These are phyloP conservation scores for Pouteria campechiana DNA, from an alignment of 179 eudicot genomes.

Conservation along the genomic window DNA sequence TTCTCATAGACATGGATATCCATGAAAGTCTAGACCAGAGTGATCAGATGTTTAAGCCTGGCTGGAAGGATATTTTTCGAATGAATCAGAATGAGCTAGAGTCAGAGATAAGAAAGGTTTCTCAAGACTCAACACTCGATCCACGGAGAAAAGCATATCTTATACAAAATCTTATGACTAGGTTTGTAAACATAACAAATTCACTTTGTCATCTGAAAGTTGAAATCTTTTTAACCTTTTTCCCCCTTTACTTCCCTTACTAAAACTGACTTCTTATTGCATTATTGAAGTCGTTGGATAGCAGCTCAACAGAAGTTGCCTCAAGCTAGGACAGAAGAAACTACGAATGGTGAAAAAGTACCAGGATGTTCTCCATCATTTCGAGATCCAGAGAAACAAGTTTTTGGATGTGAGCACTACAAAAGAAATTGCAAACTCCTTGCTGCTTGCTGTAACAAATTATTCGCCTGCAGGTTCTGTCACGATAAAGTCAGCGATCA, in stretches of 20 bases:
- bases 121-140: conserved; percentile 86
- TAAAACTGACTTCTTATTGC: conserved; percentile 3
- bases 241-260: neutral
- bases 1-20: conserved; percentile 31
- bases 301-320: conserved; percentile 86
- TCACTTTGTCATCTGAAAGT: neutral
- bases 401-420: conserved; percentile 75
- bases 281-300: conserved; percentile 68
- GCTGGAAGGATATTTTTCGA: conserved; percentile 95
- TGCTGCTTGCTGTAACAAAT: conserved; percentile 78
- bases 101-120: conserved; percentile 90
- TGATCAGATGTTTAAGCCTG: conserved; percentile 89
- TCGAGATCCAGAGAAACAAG: conserved; percentile 49
- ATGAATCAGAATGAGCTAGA: conserved; percentile 98
- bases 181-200: no score
- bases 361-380: conserved; percentile 59
- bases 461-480: conserved; percentile 82
- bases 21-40: conserved; percentile 49
- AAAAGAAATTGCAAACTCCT: conserved; percentile 79
- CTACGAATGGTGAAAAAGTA: conserved; percentile 38
- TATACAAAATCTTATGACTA: conserved; percentile 89
- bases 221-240: neutral
- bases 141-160: conserved; percentile 92
- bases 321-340: conserved; percentile 36
- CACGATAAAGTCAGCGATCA: conserved; percentile 98